Conservation (phyloP, 176 grass and related monocot species). For the Metroxylon sagu region DNA sequence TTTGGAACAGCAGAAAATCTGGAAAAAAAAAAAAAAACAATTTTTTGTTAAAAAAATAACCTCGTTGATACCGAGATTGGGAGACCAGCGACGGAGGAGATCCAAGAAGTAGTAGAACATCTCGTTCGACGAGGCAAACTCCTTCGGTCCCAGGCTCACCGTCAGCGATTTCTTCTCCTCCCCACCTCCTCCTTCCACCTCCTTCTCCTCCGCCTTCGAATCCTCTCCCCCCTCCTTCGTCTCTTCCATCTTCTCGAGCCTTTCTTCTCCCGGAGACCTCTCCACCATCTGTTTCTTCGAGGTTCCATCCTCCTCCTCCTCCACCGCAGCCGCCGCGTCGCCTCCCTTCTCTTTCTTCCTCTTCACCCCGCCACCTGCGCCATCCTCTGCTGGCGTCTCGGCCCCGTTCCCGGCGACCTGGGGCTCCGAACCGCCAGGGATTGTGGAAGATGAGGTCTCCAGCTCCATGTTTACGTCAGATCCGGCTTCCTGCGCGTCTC, state of each 20-base stretch:
- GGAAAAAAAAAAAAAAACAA: too few relatives aligned
- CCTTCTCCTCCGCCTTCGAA: neutral
- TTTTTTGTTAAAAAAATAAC: conserved; percentile 19
- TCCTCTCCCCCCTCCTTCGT: conserved; percentile 6
- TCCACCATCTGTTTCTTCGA: conserved; percentile 26
- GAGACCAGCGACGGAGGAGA: conserved; percentile 60
- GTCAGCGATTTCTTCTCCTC: conserved; percentile 21
- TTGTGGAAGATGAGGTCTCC: too few relatives aligned
- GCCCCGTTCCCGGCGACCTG: too few relatives aligned
- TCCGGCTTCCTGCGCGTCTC: neutral
- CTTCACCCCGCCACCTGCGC: neutral
- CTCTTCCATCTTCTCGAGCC: conserved; percentile 14
- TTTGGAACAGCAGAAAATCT: too few relatives aligned
- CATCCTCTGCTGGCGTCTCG: neutral
- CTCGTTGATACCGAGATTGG: conserved; percentile 62
- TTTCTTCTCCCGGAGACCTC: conserved; percentile 17
- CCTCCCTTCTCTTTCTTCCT: conserved; percentile 26
- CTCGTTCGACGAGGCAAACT: conserved; percentile 53
- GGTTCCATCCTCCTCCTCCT: conserved; percentile 3
- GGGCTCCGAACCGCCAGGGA: too few relatives aligned
- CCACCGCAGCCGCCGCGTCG: conserved; percentile 14
- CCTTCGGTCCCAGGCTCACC: conserved; percentile 72
- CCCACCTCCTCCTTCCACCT: neutral
- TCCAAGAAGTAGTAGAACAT: conserved; percentile 83
- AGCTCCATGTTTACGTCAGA: too few relatives aligned